Evolutionary conservation across 2,329 filamentous ascomycete species (phyloP).

Genomic region (Fusarium tricinctum): DNA sequence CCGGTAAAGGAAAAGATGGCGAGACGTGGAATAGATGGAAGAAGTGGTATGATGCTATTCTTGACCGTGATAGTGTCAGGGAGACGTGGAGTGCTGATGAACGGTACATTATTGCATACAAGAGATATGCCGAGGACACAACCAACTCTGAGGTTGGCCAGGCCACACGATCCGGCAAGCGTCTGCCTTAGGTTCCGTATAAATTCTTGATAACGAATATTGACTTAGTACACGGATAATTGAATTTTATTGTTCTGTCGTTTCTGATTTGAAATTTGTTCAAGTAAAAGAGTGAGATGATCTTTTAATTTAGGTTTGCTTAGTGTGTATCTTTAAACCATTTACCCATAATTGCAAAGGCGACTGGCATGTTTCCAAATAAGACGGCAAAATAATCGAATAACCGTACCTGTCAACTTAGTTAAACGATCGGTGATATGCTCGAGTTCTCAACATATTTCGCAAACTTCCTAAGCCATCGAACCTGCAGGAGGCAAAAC

Average conservation of each 20-base stretch:
- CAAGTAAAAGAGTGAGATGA: background rate
- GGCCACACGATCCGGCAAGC: conserved; percentile 72
- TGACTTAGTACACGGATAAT: no score
- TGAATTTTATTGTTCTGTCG: background rate
- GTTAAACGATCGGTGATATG: no score
- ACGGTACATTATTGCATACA: conserved; percentile 77
- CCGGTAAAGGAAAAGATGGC: conserved; percentile 69
- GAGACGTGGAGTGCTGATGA: conserved; percentile 77
- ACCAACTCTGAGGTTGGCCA: conserved; percentile 73
- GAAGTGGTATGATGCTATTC: conserved; percentile 72
- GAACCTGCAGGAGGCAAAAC: no score
- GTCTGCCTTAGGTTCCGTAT: conserved; percentile 63
- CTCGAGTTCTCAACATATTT: no score
- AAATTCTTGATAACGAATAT: background rate
- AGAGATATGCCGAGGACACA: conserved; percentile 74
- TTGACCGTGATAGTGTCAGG: conserved; percentile 71
- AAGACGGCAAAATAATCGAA: no score
- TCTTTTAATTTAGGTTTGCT: background rate
- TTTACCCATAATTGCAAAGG: no score
- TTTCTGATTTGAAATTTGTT: background rate
- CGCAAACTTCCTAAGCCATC: no score
- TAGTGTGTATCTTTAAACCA: no score
- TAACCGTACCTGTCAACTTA: no score
- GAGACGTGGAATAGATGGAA: conserved; percentile 77
- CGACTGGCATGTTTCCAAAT: no score